Evolutionary conservation across 306 rosid genomes (phyloP), one percentile per base, ranked within the genome.

Genomic region (Potentilla sterilis): DNA sequence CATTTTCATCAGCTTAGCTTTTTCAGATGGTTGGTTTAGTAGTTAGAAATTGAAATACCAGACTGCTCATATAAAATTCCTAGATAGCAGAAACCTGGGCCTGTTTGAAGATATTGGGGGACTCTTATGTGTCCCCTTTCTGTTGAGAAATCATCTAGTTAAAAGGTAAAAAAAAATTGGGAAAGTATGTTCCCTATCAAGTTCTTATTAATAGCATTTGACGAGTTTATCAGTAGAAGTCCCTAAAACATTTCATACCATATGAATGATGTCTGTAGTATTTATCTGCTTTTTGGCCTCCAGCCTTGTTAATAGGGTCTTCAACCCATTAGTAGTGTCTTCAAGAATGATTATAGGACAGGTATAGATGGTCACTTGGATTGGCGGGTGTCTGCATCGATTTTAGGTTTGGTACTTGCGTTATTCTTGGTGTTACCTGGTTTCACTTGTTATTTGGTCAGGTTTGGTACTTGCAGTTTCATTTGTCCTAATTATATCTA

Each of bases 401-500:
- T 24, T 14, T 42, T 55, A 21, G 49, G 19, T 72, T n/a, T 71
- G 46, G 64, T 37, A 19, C 51, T 22, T n/a, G 51, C 48, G 22
- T 24, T 41, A 16, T 57, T 42, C 55, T 55, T 21, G 40, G 24
- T 58, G 38, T 58, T 58, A 18, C 65, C 3, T 58, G 38, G 22
- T 72, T 55, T 72, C 28, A 8, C 40, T 35, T 41, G 16, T 40
- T 42, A 8, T 73, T 32, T 57, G 12, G 51, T 21, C 52, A 7
- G 67, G 37, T 72, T 72, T 72, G 47, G 65, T 54, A 72, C 52
- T 40, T 37, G 14, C 48, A 40, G 43, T 41, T 41, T 42, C 69
- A 55, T 41, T 58, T 48, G 16, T 73, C 68, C 42, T 41, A 19
- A 34, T 65, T 57, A 42, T 42, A 13, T 63, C 14, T 51, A 19